phyloP scores from a whole-genome alignment of 2,329 filamentous ascomycete genomes.

The Knoxdaviesia proteae region DNA sequence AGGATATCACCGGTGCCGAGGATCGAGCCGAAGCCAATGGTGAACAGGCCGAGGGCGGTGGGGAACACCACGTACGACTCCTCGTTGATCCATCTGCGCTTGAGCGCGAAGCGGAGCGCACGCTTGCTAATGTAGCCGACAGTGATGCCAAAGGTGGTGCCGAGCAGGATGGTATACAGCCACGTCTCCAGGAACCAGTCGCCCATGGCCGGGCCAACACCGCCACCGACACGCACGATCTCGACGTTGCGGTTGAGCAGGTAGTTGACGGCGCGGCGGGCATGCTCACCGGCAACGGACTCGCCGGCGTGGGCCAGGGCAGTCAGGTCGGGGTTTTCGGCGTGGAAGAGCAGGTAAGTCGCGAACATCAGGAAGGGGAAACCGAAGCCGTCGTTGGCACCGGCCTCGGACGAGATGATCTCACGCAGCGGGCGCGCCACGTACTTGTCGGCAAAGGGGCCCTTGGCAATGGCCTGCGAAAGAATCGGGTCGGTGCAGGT shows the following conservation, averaged over 20 bases:
- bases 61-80: constrained; percentile 33
- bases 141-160: constrained; percentile 27
- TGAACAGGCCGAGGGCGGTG: constrained; percentile 30
- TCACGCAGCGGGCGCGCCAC: constrained; percentile 35
- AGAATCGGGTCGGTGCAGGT: constrained; percentile 42
- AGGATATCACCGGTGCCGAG: constrained; percentile 39
- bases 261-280: background rate
- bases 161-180: constrained; percentile 35
- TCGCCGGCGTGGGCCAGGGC: background rate
- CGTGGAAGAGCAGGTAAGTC: constrained; percentile 33
- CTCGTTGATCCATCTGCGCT: constrained; percentile 29
- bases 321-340: constrained; percentile 15
- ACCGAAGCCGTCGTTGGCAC: constrained; percentile 40
- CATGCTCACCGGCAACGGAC: background rate
- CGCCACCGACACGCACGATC: constrained; percentile 29
- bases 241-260: constrained; percentile 8
- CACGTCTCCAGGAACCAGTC: constrained; percentile 40
- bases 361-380: constrained; percentile 41
- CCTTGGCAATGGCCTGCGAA: constrained; percentile 40
- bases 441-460: constrained; percentile 40
- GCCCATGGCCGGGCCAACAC: constrained; percentile 27
- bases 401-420: constrained; percentile 40
- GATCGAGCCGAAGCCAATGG: constrained; percentile 33
- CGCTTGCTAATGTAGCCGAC: constrained; percentile 26
- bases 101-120: constrained; percentile 21